These are phyloP conservation scores for Allantophomopsis lycopodina DNA, from an alignment of 2,329 filamentous ascomycete genomes.

Conservation along the genomic window DNA sequence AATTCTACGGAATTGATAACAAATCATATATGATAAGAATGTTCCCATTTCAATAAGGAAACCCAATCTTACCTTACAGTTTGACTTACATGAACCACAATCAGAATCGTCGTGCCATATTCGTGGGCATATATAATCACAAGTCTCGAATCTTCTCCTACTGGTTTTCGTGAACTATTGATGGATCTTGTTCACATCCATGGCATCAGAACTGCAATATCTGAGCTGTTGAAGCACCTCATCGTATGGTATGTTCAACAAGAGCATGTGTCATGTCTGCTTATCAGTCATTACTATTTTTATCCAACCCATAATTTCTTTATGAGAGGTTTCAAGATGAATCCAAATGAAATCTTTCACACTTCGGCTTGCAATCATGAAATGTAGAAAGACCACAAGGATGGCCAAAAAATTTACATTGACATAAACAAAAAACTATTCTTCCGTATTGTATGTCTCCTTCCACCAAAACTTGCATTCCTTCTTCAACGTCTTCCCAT, in stretches of 20 bases:
- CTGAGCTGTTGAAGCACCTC: slow-evolving; percentile 38
- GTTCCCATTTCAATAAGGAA: too few species aligned
- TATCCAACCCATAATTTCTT: too few species aligned
- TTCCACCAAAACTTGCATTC: slow-evolving; percentile 50
- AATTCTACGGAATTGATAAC: too few species aligned
- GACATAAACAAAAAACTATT: not conserved
- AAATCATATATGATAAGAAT: too few species aligned
- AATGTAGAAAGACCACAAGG: too few species aligned
- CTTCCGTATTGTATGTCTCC: slow-evolving; percentile 31
- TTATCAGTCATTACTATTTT: slow-evolving; percentile 41
- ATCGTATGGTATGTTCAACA: slow-evolving; percentile 49
- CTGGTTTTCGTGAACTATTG: not conserved
- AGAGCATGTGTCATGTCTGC: slow-evolving; percentile 47
- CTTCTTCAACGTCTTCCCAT: slow-evolving; percentile 28
- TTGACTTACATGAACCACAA: not conserved
- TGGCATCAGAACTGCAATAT: slow-evolving; percentile 60
- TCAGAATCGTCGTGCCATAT: slow-evolving; percentile 1
- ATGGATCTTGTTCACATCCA: too few species aligned
- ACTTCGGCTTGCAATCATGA: too few species aligned
- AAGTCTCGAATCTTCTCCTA: not conserved
- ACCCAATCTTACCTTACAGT: not conserved
- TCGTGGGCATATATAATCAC: slow-evolving; percentile 1
- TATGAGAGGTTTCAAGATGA: too few species aligned
- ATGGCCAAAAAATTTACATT: not conserved
- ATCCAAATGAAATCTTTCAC: too few species aligned